Evolutionary conservation across 257 asterid genomes (phyloP).

Genomic region (Nicotiana tomentosiformis): DNA sequence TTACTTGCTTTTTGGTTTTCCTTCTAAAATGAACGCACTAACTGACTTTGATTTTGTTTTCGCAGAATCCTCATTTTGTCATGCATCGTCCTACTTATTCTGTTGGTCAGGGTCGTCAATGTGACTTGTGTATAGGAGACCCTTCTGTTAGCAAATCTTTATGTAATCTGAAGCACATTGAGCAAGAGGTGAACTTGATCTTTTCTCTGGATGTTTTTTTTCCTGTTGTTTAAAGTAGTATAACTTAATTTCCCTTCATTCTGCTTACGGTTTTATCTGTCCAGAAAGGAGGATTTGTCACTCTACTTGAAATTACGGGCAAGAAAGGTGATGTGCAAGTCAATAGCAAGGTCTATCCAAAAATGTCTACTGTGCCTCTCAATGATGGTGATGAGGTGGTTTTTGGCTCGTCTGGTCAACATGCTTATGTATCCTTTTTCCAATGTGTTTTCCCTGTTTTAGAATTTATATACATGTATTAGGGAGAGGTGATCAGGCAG

Average conservation of each 20-base stretch:
- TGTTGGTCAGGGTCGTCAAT: conserved; percentile 43
- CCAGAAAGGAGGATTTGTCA: conserved; percentile 55
- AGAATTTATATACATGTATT: neutral
- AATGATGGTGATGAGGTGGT: conserved; percentile 85
- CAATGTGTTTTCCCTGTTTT: neutral
- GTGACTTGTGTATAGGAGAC: conserved; percentile 69
- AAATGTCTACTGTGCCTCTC: conserved; percentile 60
- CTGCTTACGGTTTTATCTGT: conserved; percentile 13
- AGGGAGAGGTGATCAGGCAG: no score
- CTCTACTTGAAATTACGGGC: conserved; percentile 76
- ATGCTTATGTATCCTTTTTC: conserved; percentile 83
- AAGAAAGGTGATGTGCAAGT: conserved; percentile 76
- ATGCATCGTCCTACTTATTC: conserved; percentile 48
- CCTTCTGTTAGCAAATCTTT: conserved; percentile 55
- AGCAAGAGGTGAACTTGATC: conserved; percentile 42
- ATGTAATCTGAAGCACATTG: conserved; percentile 65
- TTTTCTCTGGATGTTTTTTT: neutral
- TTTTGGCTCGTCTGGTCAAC: conserved; percentile 59
- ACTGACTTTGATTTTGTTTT: conserved; percentile 5
- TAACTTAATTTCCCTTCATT: neutral
- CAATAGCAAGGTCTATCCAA: conserved; percentile 60
- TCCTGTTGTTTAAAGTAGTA: neutral
- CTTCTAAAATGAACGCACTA: neutral
- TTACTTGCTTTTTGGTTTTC: neutral
- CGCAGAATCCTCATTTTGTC: conserved; percentile 70